Evolutionary conservation across 768 basidiomycete species (phyloP).

Genomic region (Pisolithus tinctorius): DNA sequence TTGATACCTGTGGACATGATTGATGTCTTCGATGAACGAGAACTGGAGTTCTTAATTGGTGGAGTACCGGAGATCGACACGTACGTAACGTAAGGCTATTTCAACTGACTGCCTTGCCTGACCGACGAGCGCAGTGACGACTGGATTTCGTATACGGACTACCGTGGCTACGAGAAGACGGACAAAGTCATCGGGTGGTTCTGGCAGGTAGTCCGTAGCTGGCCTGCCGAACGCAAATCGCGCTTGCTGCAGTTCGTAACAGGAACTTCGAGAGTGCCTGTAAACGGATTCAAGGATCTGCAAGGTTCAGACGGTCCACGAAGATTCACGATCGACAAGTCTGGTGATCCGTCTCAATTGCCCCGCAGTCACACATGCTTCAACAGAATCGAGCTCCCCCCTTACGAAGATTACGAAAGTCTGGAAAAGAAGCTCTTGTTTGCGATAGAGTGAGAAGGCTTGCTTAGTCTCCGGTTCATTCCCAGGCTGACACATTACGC

Average conservation of each 20-base stretch:
- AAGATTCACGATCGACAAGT: constrained; percentile 92
- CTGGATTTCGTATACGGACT: constrained; percentile 93
- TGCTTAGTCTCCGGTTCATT: neutral
- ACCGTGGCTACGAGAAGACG: constrained; percentile 79
- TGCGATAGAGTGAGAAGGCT: constrained; percentile 65
- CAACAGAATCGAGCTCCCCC: constrained; percentile 82
- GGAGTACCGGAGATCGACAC: constrained; percentile 92
- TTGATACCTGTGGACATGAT: constrained; percentile 79
- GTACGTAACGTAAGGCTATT: constrained; percentile 30
- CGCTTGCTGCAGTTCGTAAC: constrained; percentile 86
- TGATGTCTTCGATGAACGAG: constrained; percentile 86
- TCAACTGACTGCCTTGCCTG: constrained; percentile 1
- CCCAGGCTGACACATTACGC: constrained; percentile 7
- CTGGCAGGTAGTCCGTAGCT: constrained; percentile 87
- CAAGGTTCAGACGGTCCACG: constrained; percentile 92
- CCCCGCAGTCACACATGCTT: constrained; percentile 94
- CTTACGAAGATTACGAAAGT: constrained; percentile 83
- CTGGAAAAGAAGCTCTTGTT: constrained; percentile 80
- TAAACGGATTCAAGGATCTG: constrained; percentile 92
- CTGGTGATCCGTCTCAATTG: constrained; percentile 80
- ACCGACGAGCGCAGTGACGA: constrained; percentile 50
- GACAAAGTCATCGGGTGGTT: constrained; percentile 93
- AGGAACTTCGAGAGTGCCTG: constrained; percentile 77
- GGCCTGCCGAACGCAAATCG: constrained; percentile 86
- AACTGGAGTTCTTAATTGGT: constrained; percentile 83